Evolutionary conservation across 768 basidiomycete species (phyloP), one percentile per base, ranked within the genome.

Genomic region (Pleurotus tuoliensis): DNA sequence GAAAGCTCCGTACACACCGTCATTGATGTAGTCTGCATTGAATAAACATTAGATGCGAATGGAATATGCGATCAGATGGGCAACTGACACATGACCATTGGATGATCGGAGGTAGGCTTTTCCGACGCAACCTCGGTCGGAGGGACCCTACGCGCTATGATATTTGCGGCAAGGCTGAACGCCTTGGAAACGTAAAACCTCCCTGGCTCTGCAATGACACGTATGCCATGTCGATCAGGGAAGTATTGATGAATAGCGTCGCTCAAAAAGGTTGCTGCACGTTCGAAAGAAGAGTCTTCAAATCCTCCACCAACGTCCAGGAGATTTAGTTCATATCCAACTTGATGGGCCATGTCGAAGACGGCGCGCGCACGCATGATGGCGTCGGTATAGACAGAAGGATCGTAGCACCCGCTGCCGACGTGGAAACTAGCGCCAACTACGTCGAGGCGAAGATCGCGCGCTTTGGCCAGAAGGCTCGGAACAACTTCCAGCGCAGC

Each of bases 391-490:
- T 95, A 99, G 24, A 91, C 89, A 16, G 82, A 75, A 16, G 95
- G 86, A 71, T 98, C 95, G 69, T 93, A 97, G 72, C 94, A 96
- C 2, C 97, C 97, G 61, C 90, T 93, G 4, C 97, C 97, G 46
- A 98, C 97, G 69, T 98, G 97, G 82, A 99, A 98, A 71, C 90
- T 92, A 57, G 98, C 90, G 16, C 97, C 97, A 40, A 98, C 79
- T 55, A 99, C 94, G 66, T 94, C 81, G 53, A 99, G 79, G 30
- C 75, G 72, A 24, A 98, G 79, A 63, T 90, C 86, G 61, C 79
- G 79, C 1, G 96, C 97, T 62, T 86, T 90, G 12, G 76, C 73
- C 52, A 99, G 80, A 18, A 99, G 82, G 12, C 77, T 80, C 3
- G 91, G 90, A 18, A 97, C 94, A 12, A 84, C 79, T 22, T 74